Evolutionary conservation across 2,329 filamentous ascomycete genomes (phyloP), one percentile per base, ranked within the genome.

Genomic region (Epichloe gansuensis): DNA sequence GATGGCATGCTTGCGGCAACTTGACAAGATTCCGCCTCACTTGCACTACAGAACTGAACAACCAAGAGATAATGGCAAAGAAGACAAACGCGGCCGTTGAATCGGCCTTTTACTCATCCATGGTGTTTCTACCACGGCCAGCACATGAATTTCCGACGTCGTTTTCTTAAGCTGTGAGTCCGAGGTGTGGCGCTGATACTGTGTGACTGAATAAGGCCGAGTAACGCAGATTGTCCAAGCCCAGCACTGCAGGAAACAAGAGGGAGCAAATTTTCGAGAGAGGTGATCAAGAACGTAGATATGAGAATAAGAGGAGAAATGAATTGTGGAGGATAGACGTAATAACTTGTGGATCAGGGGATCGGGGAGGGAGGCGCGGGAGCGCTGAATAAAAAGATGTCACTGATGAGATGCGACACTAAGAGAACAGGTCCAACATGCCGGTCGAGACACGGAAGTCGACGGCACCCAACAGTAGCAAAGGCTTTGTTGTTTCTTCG

Each of bases 1-100:
- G 53, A 56, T 17, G 68, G 49, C 72, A 75, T 75, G 53, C 55
- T 56, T 3, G 21, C 37, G 23, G 15, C 17, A 11, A 31, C 9
- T 17, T n/a, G 37, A 15, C 31, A 31, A 31, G 31, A 31, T 41
- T 41, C 23, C 21, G 28, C 28, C 15, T 41, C 6, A 7, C 17
- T 23, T 50, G 21, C 41, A 9, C 17, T 9, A 23, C 39, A 11
- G 3, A 21, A 35, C 13, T 15, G 12, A 13, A 4, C 21, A 31
- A 38, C 21, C 11, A 25, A 9, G 8, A 21, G 17, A 28, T 49
- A n/a, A 21, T 34, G 7, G 31, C 12, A 28, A 15, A 46, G 12
- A 38, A 23, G n/a, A 17, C 11, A n/a, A 48, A n/a, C 21, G 31
- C 28, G 17, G 17, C 15, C 25, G 28, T 35, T 13, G 21, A 47